Percentiles rank a stretch among this genome's conserved stretches.
Conservation (phyloP, 331 rosid species). For the Spiraea crenata region DNA sequence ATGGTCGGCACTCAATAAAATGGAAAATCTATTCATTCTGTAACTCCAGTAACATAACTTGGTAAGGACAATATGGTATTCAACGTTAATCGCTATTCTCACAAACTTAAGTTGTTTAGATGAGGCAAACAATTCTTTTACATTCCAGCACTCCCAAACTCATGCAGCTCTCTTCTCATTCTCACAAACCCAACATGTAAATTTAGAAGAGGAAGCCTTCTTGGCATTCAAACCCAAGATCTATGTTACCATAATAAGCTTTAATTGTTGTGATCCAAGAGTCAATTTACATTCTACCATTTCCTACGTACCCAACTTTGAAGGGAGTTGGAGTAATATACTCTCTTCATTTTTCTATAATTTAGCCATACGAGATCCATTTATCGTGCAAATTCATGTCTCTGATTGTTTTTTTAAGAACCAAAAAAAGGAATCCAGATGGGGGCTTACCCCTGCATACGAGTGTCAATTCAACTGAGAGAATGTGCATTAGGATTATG, state of each 20-base stretch:
- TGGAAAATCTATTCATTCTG: background rate
- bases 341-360: background rate
- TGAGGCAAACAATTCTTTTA: background rate
- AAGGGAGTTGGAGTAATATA: constrained; percentile 4
- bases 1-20: background rate
- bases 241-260: background rate
- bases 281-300: background rate
- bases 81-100: background rate
- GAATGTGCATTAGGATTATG: background rate
- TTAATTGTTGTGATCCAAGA: background rate
- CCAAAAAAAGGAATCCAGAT: background rate
- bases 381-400: background rate
- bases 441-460: background rate
- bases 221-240: no score
- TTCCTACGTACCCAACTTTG: background rate
- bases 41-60: background rate
- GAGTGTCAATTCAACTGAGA: background rate
- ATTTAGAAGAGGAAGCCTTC: background rate
- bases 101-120: background rate
- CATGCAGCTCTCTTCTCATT: background rate
- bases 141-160: background rate
- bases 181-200: background rate
- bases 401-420: background rate
- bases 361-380: background rate
- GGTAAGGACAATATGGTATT: background rate